Conservation (phyloP, 441 rosid genomes). For the Populus hybrid region DNA sequence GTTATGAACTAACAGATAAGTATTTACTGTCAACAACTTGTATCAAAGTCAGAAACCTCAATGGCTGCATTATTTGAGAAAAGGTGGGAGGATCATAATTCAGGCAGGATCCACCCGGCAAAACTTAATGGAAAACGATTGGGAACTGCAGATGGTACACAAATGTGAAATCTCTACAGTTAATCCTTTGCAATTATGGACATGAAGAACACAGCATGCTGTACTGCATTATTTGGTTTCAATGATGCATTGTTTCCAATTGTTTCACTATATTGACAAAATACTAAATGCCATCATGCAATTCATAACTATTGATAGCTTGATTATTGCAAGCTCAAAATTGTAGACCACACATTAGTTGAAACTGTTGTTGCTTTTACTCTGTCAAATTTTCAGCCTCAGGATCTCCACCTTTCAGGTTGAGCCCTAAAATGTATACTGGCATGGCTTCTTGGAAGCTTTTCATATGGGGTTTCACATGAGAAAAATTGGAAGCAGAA, state of each 20-base stretch:
- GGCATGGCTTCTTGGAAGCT: not conserved
- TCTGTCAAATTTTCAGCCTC: not conserved
- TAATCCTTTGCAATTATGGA: not conserved
- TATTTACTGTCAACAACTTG: not conserved
- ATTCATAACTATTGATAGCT: not conserved
- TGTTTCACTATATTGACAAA: constrained; percentile 5
- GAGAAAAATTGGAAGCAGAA: not conserved
- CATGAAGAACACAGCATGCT: constrained; percentile 14
- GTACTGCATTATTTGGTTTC: constrained; percentile 18
- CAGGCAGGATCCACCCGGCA: not conserved
- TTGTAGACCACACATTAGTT: not conserved
- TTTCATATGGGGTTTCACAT: not conserved
- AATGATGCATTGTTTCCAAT: not conserved
- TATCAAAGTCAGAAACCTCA: not conserved
- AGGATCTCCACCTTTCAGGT: not conserved
- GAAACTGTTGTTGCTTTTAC: not conserved
- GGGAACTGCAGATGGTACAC: not conserved
- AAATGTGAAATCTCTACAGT: not conserved
- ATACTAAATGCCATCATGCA: constrained; percentile 1
- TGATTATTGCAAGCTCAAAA: no score
- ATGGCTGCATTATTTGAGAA: not conserved
- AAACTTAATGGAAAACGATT: constrained; percentile 5
- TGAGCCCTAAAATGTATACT: not conserved
- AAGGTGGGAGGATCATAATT: constrained; percentile 15
- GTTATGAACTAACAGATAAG: not conserved